phyloP scores from a whole-genome alignment of 768 basidiomycete species.

The Amanita pseudoporphyria region DNA sequence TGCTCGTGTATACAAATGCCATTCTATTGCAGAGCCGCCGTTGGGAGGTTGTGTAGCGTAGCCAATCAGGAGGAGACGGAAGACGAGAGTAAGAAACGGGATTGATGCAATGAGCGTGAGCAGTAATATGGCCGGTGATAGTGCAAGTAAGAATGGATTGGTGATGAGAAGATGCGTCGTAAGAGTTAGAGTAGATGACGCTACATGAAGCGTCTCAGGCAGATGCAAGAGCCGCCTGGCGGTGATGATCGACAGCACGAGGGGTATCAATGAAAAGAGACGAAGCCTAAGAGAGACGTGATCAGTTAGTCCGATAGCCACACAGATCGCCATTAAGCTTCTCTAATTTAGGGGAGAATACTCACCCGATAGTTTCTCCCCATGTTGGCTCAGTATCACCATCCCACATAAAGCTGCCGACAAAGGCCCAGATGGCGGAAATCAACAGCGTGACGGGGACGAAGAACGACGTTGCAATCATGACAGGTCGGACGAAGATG shows the following conservation, averaged over 20 bases:
- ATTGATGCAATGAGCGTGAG: constrained; percentile 58
- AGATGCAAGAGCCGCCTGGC: constrained; percentile 64
- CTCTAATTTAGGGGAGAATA: constrained; percentile 8
- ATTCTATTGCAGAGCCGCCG: constrained; percentile 23
- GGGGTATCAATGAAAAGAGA: constrained; percentile 67
- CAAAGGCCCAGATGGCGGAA: constrained; percentile 73
- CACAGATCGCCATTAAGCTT: neutral
- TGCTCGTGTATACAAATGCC: constrained; percentile 31
- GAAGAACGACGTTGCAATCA: constrained; percentile 68
- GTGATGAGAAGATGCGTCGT: constrained; percentile 60
- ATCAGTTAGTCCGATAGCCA: neutral
- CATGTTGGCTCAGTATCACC: constrained; percentile 51
- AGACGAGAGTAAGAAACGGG: constrained; percentile 69
- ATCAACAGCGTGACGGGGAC: constrained; percentile 66
- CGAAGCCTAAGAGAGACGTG: constrained; percentile 39
- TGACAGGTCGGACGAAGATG: constrained; percentile 76
- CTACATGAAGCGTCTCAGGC: constrained; percentile 58
- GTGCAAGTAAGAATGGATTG: constrained; percentile 65
- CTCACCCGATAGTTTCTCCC: constrained; percentile 77
- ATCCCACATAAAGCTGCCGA: constrained; percentile 65
- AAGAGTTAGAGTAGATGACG: constrained; percentile 48
- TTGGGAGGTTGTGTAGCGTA: constrained; percentile 24
- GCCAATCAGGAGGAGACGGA: constrained; percentile 69
- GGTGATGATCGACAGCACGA: constrained; percentile 59
- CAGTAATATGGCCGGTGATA: constrained; percentile 69